Percentiles rank a stretch among this genome's conserved stretches.
phyloP scores from a whole-genome alignment of 805 yeast species.

The Yamadazyma endophytica region DNA sequence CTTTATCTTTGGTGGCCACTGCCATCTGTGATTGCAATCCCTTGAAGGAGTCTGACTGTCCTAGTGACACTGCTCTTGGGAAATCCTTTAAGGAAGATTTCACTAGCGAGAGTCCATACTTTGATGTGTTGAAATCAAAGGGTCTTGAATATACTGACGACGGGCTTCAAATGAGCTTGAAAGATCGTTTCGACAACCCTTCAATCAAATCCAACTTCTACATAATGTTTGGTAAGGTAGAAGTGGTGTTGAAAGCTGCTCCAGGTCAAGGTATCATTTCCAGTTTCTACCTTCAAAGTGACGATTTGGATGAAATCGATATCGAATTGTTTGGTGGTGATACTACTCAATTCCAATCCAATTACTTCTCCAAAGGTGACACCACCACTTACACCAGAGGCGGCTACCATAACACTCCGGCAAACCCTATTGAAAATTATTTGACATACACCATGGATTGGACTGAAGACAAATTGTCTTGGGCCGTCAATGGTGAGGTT shows the following conservation, averaged over 20 bases:
- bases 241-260: constrained; percentile 68
- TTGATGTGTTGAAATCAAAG: constrained; percentile 13
- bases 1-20: constrained; percentile 7
- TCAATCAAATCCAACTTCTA: constrained; percentile 72
- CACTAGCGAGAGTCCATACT: constrained; percentile 15
- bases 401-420: constrained; percentile 53
- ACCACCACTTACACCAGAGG: constrained; percentile 80
- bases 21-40: constrained; percentile 22
- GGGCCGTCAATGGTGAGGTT: constrained; percentile 68
- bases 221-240: constrained; percentile 85
- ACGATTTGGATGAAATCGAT: constrained; percentile 88
- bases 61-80: constrained; percentile 26
- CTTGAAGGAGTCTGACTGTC: constrained; percentile 18
- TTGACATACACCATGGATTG: constrained; percentile 86
- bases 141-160: constrained; percentile 37
- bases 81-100: constrained; percentile 27
- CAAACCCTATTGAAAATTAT: constrained; percentile 51
- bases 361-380: constrained; percentile 78
- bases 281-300: constrained; percentile 73
- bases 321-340: constrained; percentile 86
- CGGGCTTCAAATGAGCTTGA: constrained; percentile 63
- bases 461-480: constrained; percentile 60
- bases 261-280: constrained; percentile 77
- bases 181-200: constrained; percentile 71
- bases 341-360: constrained; percentile 66